A percentile compares a stretch with the other conserved stretches of the same genome.
Evolutionary conservation across 129 eudicot genomes (phyloP).

Genomic region (Saposhnikovia divaricata): DNA sequence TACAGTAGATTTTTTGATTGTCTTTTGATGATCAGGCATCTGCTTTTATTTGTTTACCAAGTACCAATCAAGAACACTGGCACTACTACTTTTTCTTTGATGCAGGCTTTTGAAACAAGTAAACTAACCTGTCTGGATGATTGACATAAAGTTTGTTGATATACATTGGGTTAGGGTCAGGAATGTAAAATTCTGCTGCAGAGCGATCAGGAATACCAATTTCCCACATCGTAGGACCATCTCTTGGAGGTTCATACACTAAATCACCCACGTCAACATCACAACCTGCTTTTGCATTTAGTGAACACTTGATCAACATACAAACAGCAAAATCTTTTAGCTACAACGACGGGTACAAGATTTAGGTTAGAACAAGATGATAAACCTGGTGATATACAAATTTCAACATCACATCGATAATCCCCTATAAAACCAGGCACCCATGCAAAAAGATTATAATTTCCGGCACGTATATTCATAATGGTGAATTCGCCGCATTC

Average conservation of each 20-base stretch:
- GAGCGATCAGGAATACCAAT: conserved; percentile 93
- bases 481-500: conserved; percentile 53
- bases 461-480: conserved; percentile 39
- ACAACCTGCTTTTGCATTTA: conserved; percentile 34
- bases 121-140: conserved; percentile 70
- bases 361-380: background rate
- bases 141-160: conserved; percentile 56
- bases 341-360: background rate
- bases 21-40: background rate
- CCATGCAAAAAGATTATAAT: conserved; percentile 71
- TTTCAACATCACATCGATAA: conserved; percentile 33
- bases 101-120: background rate
- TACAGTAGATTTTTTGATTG: background rate
- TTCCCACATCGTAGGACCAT: conserved; percentile 95
- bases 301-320: conserved; percentile 1
- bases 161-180: conserved; percentile 67
- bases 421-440: conserved; percentile 86
- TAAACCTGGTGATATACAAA: conserved; percentile 61
- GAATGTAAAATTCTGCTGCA: conserved; percentile 72
- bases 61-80: background rate
- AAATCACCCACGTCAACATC: conserved; percentile 45
- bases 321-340: background rate
- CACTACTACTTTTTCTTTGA: background rate
- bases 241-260: conserved; percentile 72
- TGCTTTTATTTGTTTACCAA: background rate